phyloP scores from a whole-genome alignment of 768 basidiomycete genomes.

The Tubosaeta brunneosetosa region DNA sequence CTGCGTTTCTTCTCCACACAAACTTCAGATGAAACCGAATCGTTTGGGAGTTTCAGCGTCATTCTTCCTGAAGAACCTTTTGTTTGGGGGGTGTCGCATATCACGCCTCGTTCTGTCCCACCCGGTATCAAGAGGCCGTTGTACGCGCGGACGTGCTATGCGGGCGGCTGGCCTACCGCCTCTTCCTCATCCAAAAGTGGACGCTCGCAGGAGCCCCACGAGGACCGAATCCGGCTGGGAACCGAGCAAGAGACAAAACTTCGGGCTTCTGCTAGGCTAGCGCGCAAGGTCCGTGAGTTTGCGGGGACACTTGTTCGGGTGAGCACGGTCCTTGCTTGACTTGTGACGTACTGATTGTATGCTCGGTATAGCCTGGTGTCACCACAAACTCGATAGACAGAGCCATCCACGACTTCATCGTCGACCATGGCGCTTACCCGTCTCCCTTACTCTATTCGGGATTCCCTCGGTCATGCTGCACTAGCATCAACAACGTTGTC shows the following conservation, averaged over 20 bases:
- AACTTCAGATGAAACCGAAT: slow-evolving; percentile 9
- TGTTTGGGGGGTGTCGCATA: slow-evolving; percentile 59
- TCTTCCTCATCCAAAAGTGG: background rate
- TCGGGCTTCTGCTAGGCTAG: slow-evolving; percentile 51
- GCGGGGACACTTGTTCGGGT: slow-evolving; percentile 54
- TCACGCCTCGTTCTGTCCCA: slow-evolving; percentile 55
- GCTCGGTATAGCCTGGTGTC: slow-evolving; percentile 46
- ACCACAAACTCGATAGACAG: slow-evolving; percentile 77
- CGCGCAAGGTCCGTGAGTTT: slow-evolving; percentile 51
- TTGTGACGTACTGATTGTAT: background rate
- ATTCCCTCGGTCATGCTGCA: slow-evolving; percentile 48
- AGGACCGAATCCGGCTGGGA: slow-evolving; percentile 44
- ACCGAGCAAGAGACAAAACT: slow-evolving; percentile 49
- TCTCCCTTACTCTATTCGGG: slow-evolving; percentile 74
- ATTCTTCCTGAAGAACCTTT: slow-evolving; percentile 65
- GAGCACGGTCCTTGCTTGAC: background rate
- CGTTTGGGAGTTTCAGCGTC: slow-evolving; percentile 53
- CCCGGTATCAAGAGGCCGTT: slow-evolving; percentile 47
- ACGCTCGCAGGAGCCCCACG: slow-evolving; percentile 1
- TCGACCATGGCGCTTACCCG: slow-evolving; percentile 72
- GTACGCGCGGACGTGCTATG: slow-evolving; percentile 38
- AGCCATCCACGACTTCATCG: slow-evolving; percentile 66
- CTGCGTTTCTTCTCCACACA: slow-evolving; percentile 6
- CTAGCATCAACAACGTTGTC: slow-evolving; percentile 82
- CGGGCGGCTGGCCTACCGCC: background rate